Conservation (phyloP, 306 rosid species). For the Urtica urens region DNA sequence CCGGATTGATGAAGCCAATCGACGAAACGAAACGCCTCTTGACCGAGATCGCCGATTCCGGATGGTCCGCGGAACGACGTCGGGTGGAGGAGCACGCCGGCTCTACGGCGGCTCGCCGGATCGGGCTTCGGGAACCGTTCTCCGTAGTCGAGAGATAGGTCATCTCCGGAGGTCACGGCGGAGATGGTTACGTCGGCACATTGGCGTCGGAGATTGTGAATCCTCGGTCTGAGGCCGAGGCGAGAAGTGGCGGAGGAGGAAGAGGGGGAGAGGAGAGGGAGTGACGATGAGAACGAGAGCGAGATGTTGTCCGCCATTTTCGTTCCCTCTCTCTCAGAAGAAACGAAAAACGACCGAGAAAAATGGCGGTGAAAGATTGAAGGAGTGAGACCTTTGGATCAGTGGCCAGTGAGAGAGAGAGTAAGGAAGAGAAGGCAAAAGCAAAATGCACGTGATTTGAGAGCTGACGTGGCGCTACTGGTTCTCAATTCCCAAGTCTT, state of each 20-base stretch:
- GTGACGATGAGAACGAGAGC: slow-evolving; percentile 4
- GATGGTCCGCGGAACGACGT: slow-evolving; percentile 78
- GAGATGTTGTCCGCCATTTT: slow-evolving; percentile 14
- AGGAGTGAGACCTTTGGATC: not conserved
- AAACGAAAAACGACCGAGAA: no score
- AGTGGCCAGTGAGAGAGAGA: not conserved
- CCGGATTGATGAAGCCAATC: slow-evolving; percentile 78
- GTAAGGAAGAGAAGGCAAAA: not conserved
- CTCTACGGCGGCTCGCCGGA: slow-evolving; percentile 49
- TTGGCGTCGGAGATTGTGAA: slow-evolving; percentile 4
- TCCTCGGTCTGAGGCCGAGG: slow-evolving; percentile 5
- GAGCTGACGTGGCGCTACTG: slow-evolving; percentile 10
- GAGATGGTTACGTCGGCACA: slow-evolving; percentile 4
- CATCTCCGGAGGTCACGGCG: slow-evolving; percentile 29
- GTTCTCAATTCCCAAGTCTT: not conserved
- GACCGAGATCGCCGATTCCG: slow-evolving; percentile 83
- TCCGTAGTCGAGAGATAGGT: slow-evolving; percentile 49
- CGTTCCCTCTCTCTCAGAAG: not conserved
- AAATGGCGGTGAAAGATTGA: not conserved
- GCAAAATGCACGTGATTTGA: slow-evolving; percentile 1
- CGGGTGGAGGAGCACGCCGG: slow-evolving; percentile 82
- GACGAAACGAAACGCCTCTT: slow-evolving; percentile 64
- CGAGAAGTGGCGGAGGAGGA: not conserved
- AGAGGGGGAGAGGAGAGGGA: not conserved
- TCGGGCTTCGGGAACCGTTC: slow-evolving; percentile 40